A percentile compares a stretch with the other conserved stretches of the same genome.
Conservation (phyloP, 805 yeast species). For the Schizosaccharomyces cryophilus region DNA sequence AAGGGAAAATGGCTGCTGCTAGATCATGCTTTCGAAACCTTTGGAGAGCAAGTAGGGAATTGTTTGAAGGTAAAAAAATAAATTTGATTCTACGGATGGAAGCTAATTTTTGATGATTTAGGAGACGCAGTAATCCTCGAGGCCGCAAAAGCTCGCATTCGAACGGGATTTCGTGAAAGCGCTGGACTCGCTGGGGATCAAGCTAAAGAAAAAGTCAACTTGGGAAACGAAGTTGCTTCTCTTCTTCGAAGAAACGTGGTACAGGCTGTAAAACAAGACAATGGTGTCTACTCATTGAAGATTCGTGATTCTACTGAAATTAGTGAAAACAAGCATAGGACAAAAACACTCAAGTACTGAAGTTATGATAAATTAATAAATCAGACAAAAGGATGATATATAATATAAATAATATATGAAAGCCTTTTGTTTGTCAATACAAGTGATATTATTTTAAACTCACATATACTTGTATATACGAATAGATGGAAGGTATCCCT, state of each 20-base stretch:
- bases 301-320: background rate
- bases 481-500: too few species aligned
- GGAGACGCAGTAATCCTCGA: background rate
- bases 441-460: too few species aligned
- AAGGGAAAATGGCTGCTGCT: background rate
- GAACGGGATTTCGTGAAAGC: background rate
- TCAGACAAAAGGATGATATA: too few species aligned
- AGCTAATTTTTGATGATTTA: background rate
- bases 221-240: background rate
- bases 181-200: background rate
- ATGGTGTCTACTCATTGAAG: background rate
- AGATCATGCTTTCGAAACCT: background rate
- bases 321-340: background rate
- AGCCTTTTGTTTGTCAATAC: too few species aligned
- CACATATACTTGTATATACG: too few species aligned
- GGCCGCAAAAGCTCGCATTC: background rate
- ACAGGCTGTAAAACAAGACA: background rate
- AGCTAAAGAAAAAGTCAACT: background rate
- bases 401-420: too few species aligned
- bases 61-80: background rate
- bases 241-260: background rate
- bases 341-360: background rate
- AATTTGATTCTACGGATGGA: background rate
- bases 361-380: too few species aligned
- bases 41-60: background rate